Conservation (phyloP, 1,284 basidiomycete genomes). For the Moniliophthora roreri region DNA sequence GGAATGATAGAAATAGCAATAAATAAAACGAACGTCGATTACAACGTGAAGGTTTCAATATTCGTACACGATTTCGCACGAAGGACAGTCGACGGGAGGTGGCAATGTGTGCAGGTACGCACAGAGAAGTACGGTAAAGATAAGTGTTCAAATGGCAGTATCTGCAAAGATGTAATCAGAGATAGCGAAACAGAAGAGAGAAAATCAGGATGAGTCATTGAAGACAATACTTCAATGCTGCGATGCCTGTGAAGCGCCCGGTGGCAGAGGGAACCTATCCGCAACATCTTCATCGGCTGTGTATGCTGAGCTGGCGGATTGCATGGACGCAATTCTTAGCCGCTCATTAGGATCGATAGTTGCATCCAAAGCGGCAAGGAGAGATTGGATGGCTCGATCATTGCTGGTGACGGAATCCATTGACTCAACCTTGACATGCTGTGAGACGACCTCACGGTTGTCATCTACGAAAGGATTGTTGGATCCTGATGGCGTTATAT, state of each 20-base stretch:
- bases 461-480: constrained; percentile 20
- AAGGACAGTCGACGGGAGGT: too few relatives aligned
- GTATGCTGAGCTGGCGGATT: constrained; percentile 34
- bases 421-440: constrained; percentile 26
- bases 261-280: constrained; percentile 34
- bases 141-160: too few relatives aligned
- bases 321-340: constrained; percentile 49
- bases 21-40: neutral
- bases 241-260: constrained; percentile 7
- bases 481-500: constrained; percentile 36
- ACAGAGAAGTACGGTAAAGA: too few relatives aligned
- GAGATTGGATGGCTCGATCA: constrained; percentile 54
- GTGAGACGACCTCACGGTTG: neutral
- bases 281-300: constrained; percentile 36
- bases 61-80: too few relatives aligned
- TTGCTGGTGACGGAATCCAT: constrained; percentile 35
- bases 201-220: neutral
- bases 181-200: neutral
- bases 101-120: too few relatives aligned
- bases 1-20: neutral
- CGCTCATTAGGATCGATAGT: constrained; percentile 35
- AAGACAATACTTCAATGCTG: neutral
- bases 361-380: constrained; percentile 61
- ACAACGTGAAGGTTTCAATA: too few relatives aligned
- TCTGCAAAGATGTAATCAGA: neutral